phyloP scores from a whole-genome alignment of 2,329 filamentous ascomycete genomes.

The Fusarium verrucosum region DNA sequence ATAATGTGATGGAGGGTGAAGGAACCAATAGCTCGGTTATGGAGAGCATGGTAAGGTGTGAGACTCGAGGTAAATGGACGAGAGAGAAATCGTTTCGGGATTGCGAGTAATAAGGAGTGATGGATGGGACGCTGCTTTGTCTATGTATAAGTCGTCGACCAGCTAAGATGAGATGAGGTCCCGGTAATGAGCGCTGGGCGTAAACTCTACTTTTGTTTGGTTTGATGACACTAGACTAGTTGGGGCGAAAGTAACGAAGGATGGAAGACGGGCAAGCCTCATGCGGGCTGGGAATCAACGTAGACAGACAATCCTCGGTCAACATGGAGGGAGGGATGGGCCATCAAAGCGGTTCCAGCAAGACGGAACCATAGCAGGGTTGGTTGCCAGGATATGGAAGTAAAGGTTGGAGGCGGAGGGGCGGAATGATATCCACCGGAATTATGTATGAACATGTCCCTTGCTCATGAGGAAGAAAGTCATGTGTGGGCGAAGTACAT shows the following conservation, averaged over 20 bases:
- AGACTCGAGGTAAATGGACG: not conserved
- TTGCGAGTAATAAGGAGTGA: constrained; percentile 5
- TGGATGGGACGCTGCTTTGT: constrained; percentile 11
- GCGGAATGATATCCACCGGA: constrained; percentile 28
- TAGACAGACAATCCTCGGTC: constrained; percentile 27
- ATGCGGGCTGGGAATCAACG: constrained; percentile 33
- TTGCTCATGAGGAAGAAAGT: constrained; percentile 1
- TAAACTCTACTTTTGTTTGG: constrained; percentile 31
- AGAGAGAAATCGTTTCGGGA: constrained; percentile 1
- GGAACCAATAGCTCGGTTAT: constrained; percentile 37
- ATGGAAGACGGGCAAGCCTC: constrained; percentile 34
- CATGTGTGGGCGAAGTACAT: constrained; percentile 3
- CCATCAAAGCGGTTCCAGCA: constrained; percentile 32
- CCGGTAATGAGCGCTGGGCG: constrained; percentile 3
- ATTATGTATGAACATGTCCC: constrained; percentile 30
- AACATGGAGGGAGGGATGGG: constrained; percentile 31
- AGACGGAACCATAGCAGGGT: constrained; percentile 39
- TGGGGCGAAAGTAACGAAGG: constrained; percentile 47
- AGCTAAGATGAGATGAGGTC: constrained; percentile 16
- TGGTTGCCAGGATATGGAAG: constrained; percentile 25
- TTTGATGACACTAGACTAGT: constrained; percentile 43
- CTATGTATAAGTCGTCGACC: constrained; percentile 36
- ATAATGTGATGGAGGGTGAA: constrained; percentile 31
- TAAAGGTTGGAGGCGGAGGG: constrained; percentile 26
- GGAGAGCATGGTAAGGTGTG: constrained; percentile 34